A percentile compares a stretch with the other conserved stretches of the same genome.
phyloP scores from a whole-genome alignment of 129 eudicot genomes.

The Glebionis coronaria region DNA sequence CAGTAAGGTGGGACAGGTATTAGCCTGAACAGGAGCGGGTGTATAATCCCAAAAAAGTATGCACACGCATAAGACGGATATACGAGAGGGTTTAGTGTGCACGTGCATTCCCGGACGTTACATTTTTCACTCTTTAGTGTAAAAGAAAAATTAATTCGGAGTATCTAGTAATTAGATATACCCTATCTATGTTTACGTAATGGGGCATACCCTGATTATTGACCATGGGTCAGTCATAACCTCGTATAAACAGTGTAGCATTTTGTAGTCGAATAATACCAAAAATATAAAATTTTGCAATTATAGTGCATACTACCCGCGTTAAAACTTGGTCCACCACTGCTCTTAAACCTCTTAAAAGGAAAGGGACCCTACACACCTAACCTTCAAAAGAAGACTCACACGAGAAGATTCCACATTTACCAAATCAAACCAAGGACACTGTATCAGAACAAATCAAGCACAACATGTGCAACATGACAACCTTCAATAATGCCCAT shows the following conservation, averaged over 20 bases:
- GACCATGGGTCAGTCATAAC: too few species aligned
- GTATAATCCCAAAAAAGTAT: background rate
- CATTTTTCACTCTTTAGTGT: too few species aligned
- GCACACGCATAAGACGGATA: background rate
- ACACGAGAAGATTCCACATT: background rate
- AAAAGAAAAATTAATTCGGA: too few species aligned
- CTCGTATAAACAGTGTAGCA: background rate
- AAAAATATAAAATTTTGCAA: background rate
- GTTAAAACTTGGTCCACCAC: slow-evolving; percentile 1
- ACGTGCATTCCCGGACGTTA: too few species aligned
- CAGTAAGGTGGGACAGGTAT: background rate
- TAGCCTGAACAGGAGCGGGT: background rate
- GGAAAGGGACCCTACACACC: background rate
- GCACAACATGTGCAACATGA: slow-evolving; percentile 9
- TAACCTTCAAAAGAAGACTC: background rate
- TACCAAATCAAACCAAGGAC: background rate
- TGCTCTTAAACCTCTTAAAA: background rate
- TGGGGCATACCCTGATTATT: background rate
- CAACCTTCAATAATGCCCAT: slow-evolving; percentile 6
- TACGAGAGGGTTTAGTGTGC: too few species aligned
- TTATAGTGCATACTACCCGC: slow-evolving; percentile 4
- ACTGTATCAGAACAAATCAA: background rate
- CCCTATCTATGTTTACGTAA: too few species aligned
- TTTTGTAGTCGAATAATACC: slow-evolving; percentile 1
- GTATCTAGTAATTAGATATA: too few species aligned